These are phyloP conservation scores for Solanum pinnatisectum DNA, from an alignment of 257 asterid genomes.

Conservation along the genomic window DNA sequence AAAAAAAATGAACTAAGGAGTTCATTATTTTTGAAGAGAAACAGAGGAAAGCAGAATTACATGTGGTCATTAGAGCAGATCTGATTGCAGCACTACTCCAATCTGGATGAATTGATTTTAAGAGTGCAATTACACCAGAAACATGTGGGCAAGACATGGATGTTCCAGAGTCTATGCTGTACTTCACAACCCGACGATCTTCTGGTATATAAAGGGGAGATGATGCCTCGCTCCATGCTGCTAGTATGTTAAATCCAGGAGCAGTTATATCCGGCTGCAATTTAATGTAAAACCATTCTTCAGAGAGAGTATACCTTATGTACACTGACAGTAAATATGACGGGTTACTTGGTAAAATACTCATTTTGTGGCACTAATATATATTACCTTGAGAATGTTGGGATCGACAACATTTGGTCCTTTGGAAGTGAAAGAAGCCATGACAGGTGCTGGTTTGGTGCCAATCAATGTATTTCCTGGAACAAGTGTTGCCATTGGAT, in stretches of 20 bases:
- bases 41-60: too few relatives aligned
- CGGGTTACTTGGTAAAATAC: too few relatives aligned
- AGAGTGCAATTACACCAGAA: slow-evolving; percentile 22
- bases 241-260: slow-evolving; percentile 32
- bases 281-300: neutral
- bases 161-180: slow-evolving; percentile 21
- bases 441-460: slow-evolving; percentile 27
- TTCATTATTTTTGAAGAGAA: neutral
- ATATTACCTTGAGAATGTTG: slow-evolving; percentile 42
- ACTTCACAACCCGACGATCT: slow-evolving; percentile 24
- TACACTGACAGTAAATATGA: too few relatives aligned
- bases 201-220: slow-evolving; percentile 9
- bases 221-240: slow-evolving; percentile 34
- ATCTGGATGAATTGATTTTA: slow-evolving; percentile 41
- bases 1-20: neutral
- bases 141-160: slow-evolving; percentile 61
- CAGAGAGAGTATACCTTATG: too few relatives aligned
- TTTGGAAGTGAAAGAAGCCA: slow-evolving; percentile 24
- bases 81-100: slow-evolving; percentile 52
- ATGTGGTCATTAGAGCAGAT: slow-evolving; percentile 43
- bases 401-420: slow-evolving; percentile 28
- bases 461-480: slow-evolving; percentile 11
- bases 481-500: slow-evolving; percentile 16
- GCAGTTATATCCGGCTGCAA: slow-evolving; percentile 37
- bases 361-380: neutral